Evolutionary conservation across 2,329 filamentous ascomycete genomes (phyloP), one percentile per base, ranked within the genome.

Genomic region (Plenodomus lindquistii): DNA sequence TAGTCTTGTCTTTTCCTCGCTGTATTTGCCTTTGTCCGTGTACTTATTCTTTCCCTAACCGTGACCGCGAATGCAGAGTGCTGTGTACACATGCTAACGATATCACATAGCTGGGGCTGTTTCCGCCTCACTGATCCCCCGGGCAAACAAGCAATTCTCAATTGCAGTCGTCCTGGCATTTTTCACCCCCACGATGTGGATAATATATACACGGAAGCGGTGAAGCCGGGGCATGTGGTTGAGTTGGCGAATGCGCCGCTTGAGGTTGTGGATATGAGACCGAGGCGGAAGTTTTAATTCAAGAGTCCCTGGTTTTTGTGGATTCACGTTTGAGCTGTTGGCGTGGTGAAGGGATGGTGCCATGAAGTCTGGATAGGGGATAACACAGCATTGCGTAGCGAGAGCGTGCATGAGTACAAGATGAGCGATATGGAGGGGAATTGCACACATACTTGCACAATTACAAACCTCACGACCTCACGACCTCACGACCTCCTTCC

Each of bases 101-200:
- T 31, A 31, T 8, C 19, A 20, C 7, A 37, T n/a, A 93, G 90
- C 53, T 93, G 90, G 79, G 94, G 94, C 40, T 88, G 95, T 19
- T 99, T 97, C 74, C 85, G 94, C 27, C 79, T 99, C 4, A 99
- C 94, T 0, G 89, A 97, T 71, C 94, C 94, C 0, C 93, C 94
- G 0, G 94, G 94, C 0, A 81, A 97, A 60, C 85, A 89, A 55
- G 84, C 90, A n/a, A 87, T 99, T 27, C 77, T 96, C 37, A 81
- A 85, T 35, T 99, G 94, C 73, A 85, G 76, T 2, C 83, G 91
- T 51, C 81, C 82, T 1, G 89, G 89, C 1, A 81, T 95, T 0
- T 99, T 99, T 69, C 94, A 99, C 70, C 89, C 85, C 5, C 87
- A 90, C 64, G 73, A 73, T 0, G 79, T 87, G 54, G 79, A 83